A percentile compares a stretch with the other conserved stretches of the same genome.
Evolutionary conservation across 345 rosid species (phyloP).

Genomic region (Ceriops zippeliana): DNA sequence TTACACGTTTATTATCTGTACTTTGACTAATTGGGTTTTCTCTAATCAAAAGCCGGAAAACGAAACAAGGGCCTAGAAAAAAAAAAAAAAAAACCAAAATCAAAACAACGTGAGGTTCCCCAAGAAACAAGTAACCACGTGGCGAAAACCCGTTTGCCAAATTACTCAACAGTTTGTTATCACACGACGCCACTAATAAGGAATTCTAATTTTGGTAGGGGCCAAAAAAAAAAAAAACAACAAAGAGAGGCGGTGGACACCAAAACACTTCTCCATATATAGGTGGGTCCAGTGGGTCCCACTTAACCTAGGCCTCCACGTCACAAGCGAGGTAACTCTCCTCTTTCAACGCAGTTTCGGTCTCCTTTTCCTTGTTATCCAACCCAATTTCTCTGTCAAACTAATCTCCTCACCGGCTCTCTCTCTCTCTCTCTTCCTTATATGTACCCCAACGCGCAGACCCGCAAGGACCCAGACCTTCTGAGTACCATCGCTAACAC

Average conservation of each 20-base stretch:
- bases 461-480: no score
- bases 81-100: not conserved
- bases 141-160: not conserved
- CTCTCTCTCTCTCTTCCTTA: not conserved
- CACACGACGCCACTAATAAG: not conserved
- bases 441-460: not conserved
- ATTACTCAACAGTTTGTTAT: not conserved
- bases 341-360: conserved; percentile 12
- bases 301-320: not conserved
- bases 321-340: not conserved
- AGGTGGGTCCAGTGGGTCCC: not conserved
- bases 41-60: no score
- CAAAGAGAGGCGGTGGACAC: not conserved
- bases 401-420: no score
- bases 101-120: not conserved
- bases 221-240: no score
- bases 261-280: conserved; percentile 1
- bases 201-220: not conserved
- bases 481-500: not conserved
- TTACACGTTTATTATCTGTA: no score
- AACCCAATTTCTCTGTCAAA: not conserved
- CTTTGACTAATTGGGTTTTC: no score
- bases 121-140: not conserved
- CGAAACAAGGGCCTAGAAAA: no score
- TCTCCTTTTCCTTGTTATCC: not conserved